Conservation (phyloP, 805 yeast species). For the Candida nanaspora region DNA sequence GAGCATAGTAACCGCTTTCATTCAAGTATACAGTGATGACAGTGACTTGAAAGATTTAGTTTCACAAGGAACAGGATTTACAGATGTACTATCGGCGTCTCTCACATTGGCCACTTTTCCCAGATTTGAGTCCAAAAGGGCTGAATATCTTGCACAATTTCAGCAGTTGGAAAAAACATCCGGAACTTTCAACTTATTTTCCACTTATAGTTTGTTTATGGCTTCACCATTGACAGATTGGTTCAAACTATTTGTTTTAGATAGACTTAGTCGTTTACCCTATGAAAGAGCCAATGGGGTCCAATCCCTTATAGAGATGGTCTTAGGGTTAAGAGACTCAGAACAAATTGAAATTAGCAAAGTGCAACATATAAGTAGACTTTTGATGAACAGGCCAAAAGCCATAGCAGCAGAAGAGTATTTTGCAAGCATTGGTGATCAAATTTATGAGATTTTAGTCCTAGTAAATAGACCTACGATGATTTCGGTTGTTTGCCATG, state of each 20-base stretch:
- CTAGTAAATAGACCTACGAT: slow-evolving; percentile 55
- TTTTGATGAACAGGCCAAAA: slow-evolving; percentile 57
- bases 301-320: slow-evolving; percentile 63
- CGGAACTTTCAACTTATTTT: slow-evolving; percentile 63
- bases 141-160: slow-evolving; percentile 8
- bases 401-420: slow-evolving; percentile 40
- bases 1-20: slow-evolving; percentile 24
- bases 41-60: slow-evolving; percentile 49
- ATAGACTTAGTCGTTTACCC: slow-evolving; percentile 47
- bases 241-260: slow-evolving; percentile 40
- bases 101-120: slow-evolving; percentile 32
- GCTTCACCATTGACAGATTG: slow-evolving; percentile 36
- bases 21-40: slow-evolving; percentile 27
- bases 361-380: slow-evolving; percentile 57
- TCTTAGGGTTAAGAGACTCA: slow-evolving; percentile 68
- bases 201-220: slow-evolving; percentile 51
- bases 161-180: slow-evolving; percentile 33
- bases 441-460: slow-evolving; percentile 52
- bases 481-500: slow-evolving; percentile 46
- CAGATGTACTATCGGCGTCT: slow-evolving; percentile 48
- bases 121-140: slow-evolving; percentile 4
- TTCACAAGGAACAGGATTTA: slow-evolving; percentile 58
- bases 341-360: slow-evolving; percentile 63
- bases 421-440: slow-evolving; percentile 52
- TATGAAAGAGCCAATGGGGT: slow-evolving; percentile 58